Evolutionary conservation across 345 rosid species (phyloP).

Genomic region (Psidium friedrichsthalianum): DNA sequence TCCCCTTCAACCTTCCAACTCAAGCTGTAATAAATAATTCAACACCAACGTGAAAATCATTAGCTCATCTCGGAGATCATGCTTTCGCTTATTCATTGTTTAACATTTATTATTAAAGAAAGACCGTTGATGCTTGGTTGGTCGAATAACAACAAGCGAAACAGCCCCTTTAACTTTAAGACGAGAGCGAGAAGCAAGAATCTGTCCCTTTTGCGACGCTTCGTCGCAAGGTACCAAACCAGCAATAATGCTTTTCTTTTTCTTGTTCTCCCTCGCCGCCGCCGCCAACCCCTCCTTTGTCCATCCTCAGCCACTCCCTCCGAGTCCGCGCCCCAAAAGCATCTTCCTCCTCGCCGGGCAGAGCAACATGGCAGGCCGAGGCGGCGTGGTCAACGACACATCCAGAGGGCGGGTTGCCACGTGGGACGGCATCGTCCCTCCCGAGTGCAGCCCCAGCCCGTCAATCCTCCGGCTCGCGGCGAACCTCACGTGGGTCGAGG

Average conservation of each 20-base stretch:
- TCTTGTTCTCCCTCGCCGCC: neutral
- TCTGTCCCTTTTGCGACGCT: neutral
- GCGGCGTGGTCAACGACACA: conserved; percentile 42
- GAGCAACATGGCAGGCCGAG: conserved; percentile 96
- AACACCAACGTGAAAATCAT: neutral
- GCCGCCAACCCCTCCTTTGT: neutral
- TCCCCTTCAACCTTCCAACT: neutral
- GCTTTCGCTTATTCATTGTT: neutral
- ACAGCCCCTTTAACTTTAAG: neutral
- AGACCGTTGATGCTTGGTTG: neutral
- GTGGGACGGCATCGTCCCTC: conserved; percentile 75
- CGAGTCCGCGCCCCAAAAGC: neutral
- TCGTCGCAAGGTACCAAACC: neutral
- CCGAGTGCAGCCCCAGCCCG: conserved; percentile 42
- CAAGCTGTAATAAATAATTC: neutral
- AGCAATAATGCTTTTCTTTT: neutral
- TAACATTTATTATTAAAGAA: neutral
- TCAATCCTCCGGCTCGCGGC: conserved; percentile 36
- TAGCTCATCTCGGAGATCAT: neutral
- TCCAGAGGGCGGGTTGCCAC: conserved; percentile 10
- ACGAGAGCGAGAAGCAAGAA: neutral
- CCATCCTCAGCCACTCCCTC: neutral
- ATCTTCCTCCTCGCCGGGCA: conserved; percentile 71
- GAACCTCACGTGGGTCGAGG: conserved; percentile 48
- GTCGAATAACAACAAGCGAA: neutral